phyloP scores from a whole-genome alignment of 306 rosid species.

The Cucurbita ficifolia region DNA sequence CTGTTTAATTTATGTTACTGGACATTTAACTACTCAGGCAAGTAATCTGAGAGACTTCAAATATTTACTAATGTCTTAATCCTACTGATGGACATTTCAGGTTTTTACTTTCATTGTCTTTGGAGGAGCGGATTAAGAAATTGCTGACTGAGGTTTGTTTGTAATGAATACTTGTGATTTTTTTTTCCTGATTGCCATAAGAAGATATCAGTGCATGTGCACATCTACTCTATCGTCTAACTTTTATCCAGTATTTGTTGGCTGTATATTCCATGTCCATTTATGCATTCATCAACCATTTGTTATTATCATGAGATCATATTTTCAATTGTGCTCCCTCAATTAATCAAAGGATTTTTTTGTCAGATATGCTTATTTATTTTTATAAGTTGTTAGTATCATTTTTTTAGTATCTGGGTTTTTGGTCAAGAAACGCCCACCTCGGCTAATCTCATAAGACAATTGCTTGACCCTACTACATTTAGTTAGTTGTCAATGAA shows the following conservation, averaged over 20 bases:
- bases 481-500: background rate
- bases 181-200: background rate
- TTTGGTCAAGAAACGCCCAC: background rate
- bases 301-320: background rate
- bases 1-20: background rate
- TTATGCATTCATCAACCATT: background rate
- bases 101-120: conserved; percentile 45
- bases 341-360: background rate
- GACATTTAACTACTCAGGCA: background rate
- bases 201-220: background rate
- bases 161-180: conserved; percentile 13
- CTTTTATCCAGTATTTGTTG: background rate
- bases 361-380: background rate
- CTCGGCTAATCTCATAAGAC: too few species aligned
- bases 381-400: background rate
- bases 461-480: background rate
- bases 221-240: background rate
- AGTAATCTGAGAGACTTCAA: background rate
- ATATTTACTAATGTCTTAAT: background rate
- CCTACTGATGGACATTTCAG: conserved; percentile 25
- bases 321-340: background rate
- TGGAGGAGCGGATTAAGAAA: conserved; percentile 66
- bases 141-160: conserved; percentile 65
- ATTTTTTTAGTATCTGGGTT: background rate
- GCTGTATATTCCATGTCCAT: background rate